Conservation (phyloP, 495 filamentous ascomycete species). For the Umbilicaria muhlenbergii region DNA sequence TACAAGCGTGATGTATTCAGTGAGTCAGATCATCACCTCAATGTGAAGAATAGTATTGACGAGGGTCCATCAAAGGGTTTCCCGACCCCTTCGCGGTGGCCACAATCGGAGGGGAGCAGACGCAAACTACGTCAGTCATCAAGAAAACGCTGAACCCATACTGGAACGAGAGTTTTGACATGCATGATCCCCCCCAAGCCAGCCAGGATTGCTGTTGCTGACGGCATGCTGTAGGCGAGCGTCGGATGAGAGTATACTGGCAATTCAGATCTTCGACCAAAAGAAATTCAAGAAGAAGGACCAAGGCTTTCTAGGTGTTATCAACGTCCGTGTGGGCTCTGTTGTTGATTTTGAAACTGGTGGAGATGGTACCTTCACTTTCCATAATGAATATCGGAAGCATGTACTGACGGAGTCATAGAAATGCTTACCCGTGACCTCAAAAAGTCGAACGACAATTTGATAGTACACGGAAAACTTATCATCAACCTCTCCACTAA, state of each 20-base stretch:
- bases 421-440: slow-evolving; percentile 98
- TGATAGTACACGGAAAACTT: slow-evolving; percentile 93
- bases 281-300: slow-evolving; percentile 99
- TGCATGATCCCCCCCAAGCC: slow-evolving; percentile 40
- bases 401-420: slow-evolving; percentile 11
- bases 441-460: slow-evolving; percentile 95
- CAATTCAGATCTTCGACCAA: slow-evolving; percentile 97
- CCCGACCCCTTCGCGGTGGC: slow-evolving; percentile 97
- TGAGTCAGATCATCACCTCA: slow-evolving; percentile 31
- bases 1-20: slow-evolving; percentile 99
- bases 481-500: slow-evolving; percentile 94
- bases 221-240: slow-evolving; percentile 42
- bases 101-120: slow-evolving; percentile 92
- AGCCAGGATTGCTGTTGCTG: slow-evolving; percentile 2
- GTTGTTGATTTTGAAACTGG: slow-evolving; percentile 79
- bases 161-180: slow-evolving; percentile 97
- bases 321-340: slow-evolving; percentile 89
- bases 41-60: neutral
- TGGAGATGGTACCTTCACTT: slow-evolving; percentile 62
- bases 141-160: slow-evolving; percentile 97
- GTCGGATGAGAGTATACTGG: slow-evolving; percentile 87
- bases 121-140: slow-evolving; percentile 85
- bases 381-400: neutral
- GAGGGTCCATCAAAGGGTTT: slow-evolving; percentile 46
- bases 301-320: slow-evolving; percentile 93